A percentile compares a stretch with the other conserved stretches of the same genome.
phyloP scores from a whole-genome alignment of 805 yeast genomes.

The Kodamaea fukazawae region DNA sequence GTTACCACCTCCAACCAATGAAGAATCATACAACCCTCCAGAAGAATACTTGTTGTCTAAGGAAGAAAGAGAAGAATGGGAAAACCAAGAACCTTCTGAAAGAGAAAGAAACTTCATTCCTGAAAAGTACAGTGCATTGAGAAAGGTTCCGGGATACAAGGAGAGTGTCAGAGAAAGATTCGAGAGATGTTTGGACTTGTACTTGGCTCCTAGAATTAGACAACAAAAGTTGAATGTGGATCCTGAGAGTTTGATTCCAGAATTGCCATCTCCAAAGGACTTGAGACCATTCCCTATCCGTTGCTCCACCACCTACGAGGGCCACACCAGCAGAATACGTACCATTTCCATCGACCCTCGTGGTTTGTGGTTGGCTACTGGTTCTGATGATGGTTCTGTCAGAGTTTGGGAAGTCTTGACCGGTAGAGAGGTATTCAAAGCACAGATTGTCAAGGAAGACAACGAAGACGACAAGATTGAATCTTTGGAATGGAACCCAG shows the following conservation, averaged over 20 bases:
- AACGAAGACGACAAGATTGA: slow-evolving; percentile 74
- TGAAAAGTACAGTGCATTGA: slow-evolving; percentile 72
- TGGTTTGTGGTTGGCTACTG: slow-evolving; percentile 96
- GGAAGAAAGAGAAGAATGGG: slow-evolving; percentile 75
- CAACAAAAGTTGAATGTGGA: slow-evolving; percentile 88
- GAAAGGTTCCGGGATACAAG: slow-evolving; percentile 91
- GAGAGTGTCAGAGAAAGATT: slow-evolving; percentile 85
- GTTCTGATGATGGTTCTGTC: slow-evolving; percentile 94
- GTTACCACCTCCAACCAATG: slow-evolving; percentile 92
- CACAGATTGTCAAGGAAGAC: slow-evolving; percentile 49
- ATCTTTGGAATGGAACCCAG: slow-evolving; percentile 88
- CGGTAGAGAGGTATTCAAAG: slow-evolving; percentile 85
- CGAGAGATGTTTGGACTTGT: slow-evolving; percentile 90
- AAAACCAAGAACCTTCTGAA: slow-evolving; percentile 66
- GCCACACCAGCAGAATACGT: slow-evolving; percentile 83
- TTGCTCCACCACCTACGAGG: slow-evolving; percentile 78
- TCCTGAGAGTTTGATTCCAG: slow-evolving; percentile 94
- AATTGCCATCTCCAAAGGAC: slow-evolving; percentile 94
- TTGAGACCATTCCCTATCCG: slow-evolving; percentile 94
- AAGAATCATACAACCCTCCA: slow-evolving; percentile 96
- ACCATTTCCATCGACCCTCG: slow-evolving; percentile 80
- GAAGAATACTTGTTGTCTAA: slow-evolving; percentile 83
- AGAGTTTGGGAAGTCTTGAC: slow-evolving; percentile 96
- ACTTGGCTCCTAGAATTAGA: slow-evolving; percentile 94
- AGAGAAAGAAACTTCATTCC: slow-evolving; percentile 80